Conservation (phyloP, 192 early-diverging fungal species). For the Chytriomyces sp. region DNA sequence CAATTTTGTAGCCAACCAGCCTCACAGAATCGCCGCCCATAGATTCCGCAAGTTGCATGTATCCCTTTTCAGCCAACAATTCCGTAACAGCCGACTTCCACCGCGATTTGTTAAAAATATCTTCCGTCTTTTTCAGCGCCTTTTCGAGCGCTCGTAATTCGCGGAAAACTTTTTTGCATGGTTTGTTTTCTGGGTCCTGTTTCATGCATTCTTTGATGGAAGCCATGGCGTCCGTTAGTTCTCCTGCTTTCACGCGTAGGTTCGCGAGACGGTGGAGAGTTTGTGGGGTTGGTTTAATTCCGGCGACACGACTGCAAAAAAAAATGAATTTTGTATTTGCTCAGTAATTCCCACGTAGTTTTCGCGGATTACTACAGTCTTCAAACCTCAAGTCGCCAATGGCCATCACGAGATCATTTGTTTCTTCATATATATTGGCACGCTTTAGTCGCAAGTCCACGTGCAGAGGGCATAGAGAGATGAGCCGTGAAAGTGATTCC, state of each 20-base stretch:
- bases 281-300: constrained; percentile 71
- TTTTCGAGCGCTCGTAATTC: constrained; percentile 79
- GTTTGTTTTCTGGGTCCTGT: constrained; percentile 90
- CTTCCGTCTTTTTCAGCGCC: constrained; percentile 64
- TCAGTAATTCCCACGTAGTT: not conserved
- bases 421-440: constrained; percentile 73
- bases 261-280: constrained; percentile 69
- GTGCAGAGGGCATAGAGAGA: constrained; percentile 31
- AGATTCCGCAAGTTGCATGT: constrained; percentile 49
- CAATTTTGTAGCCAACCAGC: constrained; percentile 54
- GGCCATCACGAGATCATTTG: constrained; percentile 83
- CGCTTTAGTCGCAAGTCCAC: constrained; percentile 65
- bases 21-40: constrained; percentile 34
- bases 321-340: not conserved
- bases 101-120: constrained; percentile 58
- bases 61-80: constrained; percentile 49
- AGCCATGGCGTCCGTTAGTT: constrained; percentile 70
- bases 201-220: constrained; percentile 85
- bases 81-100: constrained; percentile 58
- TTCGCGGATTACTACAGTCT: not conserved
- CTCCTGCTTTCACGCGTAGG: constrained; percentile 72
- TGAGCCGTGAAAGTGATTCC: constrained; percentile 32
- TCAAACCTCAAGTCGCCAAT: constrained; percentile 72
- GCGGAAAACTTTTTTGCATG: constrained; percentile 79
- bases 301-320: constrained; percentile 68